Base-by-base conservation (phyloP, 75 land plant genomes). In the Larix kaempferi region DNA sequence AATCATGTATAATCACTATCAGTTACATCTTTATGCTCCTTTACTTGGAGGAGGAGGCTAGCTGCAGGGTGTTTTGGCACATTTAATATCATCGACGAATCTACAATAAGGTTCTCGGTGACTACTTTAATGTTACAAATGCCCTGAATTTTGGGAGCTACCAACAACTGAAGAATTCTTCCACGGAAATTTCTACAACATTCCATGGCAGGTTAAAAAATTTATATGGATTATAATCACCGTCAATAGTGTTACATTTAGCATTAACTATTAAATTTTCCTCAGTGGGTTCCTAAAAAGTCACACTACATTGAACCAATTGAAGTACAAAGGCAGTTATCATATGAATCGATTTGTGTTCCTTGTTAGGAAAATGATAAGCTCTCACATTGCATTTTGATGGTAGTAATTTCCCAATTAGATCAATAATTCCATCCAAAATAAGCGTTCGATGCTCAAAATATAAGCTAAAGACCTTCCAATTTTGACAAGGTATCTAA, bases 11-110 rank as follows among this genome's bases (percentile, higher is more conserved):
- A n/a, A 33, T 64, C 27, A 29, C 33, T 1, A 15, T 5, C 27
- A 64, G 39, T 26, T 14, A 33, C 19, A 14, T 33, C 19, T 14
- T 64, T 39, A 52, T 10, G 74, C 23, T 72, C 56, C 14, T 22
- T 5, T 80, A 98, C 98, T 95, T 98, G 93, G 14, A 98, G 85
- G 22, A 93, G 80, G 73, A 87, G 82, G 80, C 88, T 91, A 26
- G 96, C n/a, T n/a, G n/a, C 92, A 74, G 99, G 99, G 86, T 89
- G 95, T 78, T 98, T 98, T 6, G 99, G 99, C 55, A 95, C 81
- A 82, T 95, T 98, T 33, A 95, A 73, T 35, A 96, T 95, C 29
- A 88, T 84, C 72, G 95, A 82, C 64, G 95, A 74, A 90, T 98
- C 99, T 26, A 75, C 73, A 39, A 93, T 88, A 72, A 98, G 80